Evolutionary conservation across 1,139 yeast genomes (phyloP).

Genomic region (Debaryomyces subglobosus): DNA sequence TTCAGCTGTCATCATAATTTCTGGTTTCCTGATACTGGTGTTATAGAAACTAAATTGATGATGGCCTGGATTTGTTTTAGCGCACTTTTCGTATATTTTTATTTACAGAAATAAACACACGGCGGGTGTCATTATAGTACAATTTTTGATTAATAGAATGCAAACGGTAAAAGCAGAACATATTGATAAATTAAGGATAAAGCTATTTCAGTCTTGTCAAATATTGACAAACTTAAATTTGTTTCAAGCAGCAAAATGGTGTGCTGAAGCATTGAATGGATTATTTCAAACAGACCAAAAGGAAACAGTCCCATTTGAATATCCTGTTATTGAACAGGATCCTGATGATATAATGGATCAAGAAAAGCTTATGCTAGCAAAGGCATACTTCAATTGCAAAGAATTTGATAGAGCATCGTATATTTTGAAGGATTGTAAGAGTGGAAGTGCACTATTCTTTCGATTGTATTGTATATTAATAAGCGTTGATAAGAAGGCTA

Average conservation of each 20-base stretch:
- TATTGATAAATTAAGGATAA: conserved; percentile 22
- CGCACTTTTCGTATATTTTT: conserved; percentile 7
- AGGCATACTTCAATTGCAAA: conserved; percentile 75
- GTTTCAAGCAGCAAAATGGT: conserved; percentile 78
- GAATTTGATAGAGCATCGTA: conserved; percentile 83
- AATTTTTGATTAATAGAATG: conserved; percentile 6
- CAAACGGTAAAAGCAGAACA: conserved; percentile 11
- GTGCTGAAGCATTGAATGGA: conserved; percentile 72
- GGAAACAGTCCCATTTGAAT: conserved; percentile 13
- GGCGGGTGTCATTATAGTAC: conserved; percentile 1
- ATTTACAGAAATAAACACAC: conserved; percentile 3
- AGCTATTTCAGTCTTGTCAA: conserved; percentile 29
- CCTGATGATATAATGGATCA: conserved; percentile 38
- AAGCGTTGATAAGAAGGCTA: conserved; percentile 71
- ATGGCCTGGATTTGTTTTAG: conserved; percentile 1
- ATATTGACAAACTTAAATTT: conserved; percentile 49
- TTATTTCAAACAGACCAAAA: conserved; percentile 17
- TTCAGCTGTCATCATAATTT: conserved; percentile 6
- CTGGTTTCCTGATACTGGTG: neutral
- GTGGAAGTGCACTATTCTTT: conserved; percentile 64
- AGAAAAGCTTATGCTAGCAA: conserved; percentile 60
- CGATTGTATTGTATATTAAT: conserved; percentile 69
- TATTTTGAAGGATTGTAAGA: conserved; percentile 53
- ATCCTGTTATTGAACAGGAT: conserved; percentile 19
- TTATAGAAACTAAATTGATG: neutral